Evolutionary conservation across 305 asterid species (phyloP).

Genomic region (Fraxinus dipetala): DNA sequence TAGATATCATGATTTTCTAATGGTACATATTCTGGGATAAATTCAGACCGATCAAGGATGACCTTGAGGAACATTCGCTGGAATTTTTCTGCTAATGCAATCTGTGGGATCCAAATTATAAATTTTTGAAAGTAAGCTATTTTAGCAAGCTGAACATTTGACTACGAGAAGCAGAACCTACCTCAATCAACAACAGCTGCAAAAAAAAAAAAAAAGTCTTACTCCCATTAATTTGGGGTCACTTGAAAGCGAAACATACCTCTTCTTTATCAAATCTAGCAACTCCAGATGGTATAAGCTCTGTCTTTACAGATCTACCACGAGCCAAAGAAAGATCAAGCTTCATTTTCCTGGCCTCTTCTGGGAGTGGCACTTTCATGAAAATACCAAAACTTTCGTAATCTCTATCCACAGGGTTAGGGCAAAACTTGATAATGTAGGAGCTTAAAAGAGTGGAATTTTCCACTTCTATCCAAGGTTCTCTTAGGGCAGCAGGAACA

Average conservation of each 20-base stretch:
- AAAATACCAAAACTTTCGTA: slow-evolving; percentile 82
- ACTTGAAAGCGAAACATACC: slow-evolving; percentile 36
- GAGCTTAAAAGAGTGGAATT: slow-evolving; percentile 49
- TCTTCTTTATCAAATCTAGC: slow-evolving; percentile 54
- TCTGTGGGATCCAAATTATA: slow-evolving; percentile 43
- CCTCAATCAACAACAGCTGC: background rate
- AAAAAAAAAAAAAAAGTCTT: background rate
- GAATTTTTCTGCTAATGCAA: slow-evolving; percentile 69
- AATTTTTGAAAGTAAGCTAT: slow-evolving; percentile 22
- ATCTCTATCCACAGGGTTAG: slow-evolving; percentile 72
- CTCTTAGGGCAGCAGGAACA: slow-evolving; percentile 76
- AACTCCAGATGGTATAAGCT: slow-evolving; percentile 70
- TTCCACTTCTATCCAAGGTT: slow-evolving; percentile 54
- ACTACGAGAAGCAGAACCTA: slow-evolving; percentile 21
- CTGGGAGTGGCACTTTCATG: slow-evolving; percentile 74
- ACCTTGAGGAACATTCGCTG: slow-evolving; percentile 74
- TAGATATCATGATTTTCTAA: slow-evolving; percentile 43
- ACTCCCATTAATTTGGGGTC: background rate
- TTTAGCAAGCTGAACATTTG: slow-evolving; percentile 15
- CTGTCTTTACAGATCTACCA: slow-evolving; percentile 79
- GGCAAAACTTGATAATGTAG: slow-evolving; percentile 62
- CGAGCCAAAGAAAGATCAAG: slow-evolving; percentile 76
- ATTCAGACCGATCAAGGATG: slow-evolving; percentile 72
- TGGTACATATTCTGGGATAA: slow-evolving; percentile 57
- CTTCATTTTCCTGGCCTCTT: slow-evolving; percentile 76